phyloP scores from a whole-genome alignment of 2,329 filamentous ascomycete species.

The Aureobasidium subglaciale region DNA sequence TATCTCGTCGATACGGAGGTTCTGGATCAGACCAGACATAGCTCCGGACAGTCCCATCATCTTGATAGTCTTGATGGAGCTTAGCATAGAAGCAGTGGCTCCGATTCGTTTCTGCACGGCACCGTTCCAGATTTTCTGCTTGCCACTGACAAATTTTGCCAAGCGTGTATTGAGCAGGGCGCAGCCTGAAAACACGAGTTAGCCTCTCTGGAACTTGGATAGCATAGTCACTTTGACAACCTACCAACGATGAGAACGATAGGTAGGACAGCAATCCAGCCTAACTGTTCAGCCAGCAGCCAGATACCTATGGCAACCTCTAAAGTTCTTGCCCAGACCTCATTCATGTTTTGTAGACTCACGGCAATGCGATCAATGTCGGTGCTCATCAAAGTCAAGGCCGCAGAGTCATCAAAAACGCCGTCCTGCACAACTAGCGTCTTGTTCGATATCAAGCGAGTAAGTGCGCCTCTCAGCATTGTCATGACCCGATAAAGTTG shows the following conservation, averaged over 20 bases:
- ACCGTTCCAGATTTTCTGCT: too few relatives aligned
- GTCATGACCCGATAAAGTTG: neutral
- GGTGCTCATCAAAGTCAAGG: neutral
- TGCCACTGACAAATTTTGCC: too few relatives aligned
- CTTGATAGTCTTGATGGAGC: neutral
- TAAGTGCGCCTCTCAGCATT: too few relatives aligned
- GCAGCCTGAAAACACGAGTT: too few relatives aligned
- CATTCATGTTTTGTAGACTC: neutral
- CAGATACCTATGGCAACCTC: neutral
- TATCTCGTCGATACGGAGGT: neutral
- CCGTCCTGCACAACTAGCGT: too few relatives aligned
- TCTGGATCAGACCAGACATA: neutral
- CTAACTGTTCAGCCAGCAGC: neutral
- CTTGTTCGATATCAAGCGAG: too few relatives aligned
- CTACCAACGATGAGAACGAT: neutral
- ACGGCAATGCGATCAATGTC: neutral
- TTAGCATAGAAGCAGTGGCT: neutral
- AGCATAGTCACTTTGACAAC: neutral
- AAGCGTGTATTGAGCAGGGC: too few relatives aligned
- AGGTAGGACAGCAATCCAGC: neutral
- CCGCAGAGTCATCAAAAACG: neutral
- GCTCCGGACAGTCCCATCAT: neutral
- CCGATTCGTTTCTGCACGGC: too few relatives aligned
- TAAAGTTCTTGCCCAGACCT: neutral
- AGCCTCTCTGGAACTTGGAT: too few relatives aligned